Evolutionary conservation across 352 stramenopile species (phyloP).

Genomic region (Phytophthora macrochlamydospora): DNA sequence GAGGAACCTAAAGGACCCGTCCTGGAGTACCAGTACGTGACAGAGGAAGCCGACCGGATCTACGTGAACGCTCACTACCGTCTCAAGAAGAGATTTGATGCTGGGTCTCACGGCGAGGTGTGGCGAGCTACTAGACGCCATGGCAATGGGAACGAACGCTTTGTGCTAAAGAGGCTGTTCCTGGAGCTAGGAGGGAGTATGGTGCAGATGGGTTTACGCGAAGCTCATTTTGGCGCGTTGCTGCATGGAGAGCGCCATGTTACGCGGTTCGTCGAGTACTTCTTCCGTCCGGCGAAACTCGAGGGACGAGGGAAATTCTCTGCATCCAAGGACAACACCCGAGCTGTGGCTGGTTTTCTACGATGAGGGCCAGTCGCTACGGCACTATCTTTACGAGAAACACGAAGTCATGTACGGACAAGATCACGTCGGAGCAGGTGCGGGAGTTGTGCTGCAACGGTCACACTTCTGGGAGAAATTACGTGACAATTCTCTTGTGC

Average conservation of each 20-base stretch:
- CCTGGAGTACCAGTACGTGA: conserved; percentile 76
- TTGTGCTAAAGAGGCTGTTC: conserved; percentile 89
- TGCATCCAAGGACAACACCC: conserved; percentile 11
- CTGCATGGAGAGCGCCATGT: conserved; percentile 65
- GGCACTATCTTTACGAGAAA: conserved; percentile 86
- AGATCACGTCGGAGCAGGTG: conserved; percentile 11
- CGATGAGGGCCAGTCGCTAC: conserved; percentile 89
- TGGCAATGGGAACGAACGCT: conserved; percentile 44
- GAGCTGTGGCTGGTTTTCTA: conserved; percentile 92
- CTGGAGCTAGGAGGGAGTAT: conserved; percentile 62
- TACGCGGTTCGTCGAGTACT: conserved; percentile 88
- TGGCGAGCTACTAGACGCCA: conserved; percentile 57
- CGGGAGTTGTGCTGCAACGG: conserved; percentile 65
- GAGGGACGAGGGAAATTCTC: conserved; percentile 17
- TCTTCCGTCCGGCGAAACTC: conserved; percentile 60
- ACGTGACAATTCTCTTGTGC: conserved; percentile 51
- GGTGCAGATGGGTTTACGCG: conserved; percentile 76
- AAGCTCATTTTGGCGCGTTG: conserved; percentile 81
- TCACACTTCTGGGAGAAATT: conserved; percentile 85
- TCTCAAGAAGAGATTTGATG: conserved; percentile 82
- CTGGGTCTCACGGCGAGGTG: conserved; percentile 86
- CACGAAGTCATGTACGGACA: conserved; percentile 38
- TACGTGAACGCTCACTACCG: conserved; percentile 82
- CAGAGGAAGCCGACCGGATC: conserved; percentile 59
- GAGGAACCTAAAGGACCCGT: conserved; percentile 45